Evolutionary conservation across 148 eudicot species (phyloP).

Genomic region (Chenopodium berlandieri): DNA sequence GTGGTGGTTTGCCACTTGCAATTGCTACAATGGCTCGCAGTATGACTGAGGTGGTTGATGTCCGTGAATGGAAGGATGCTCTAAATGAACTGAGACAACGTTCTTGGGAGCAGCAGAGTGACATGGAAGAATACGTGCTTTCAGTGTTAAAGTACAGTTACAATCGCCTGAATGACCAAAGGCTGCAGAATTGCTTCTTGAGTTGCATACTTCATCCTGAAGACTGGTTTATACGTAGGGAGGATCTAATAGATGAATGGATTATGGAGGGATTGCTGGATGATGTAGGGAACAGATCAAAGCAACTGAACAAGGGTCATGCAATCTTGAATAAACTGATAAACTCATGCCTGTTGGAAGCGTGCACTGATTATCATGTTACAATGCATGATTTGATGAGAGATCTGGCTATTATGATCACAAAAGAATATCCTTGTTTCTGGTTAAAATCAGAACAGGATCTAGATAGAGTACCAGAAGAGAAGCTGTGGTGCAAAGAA

Average conservation of each 20-base stretch:
- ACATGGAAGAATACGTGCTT: constrained; percentile 17
- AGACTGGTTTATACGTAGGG: constrained; percentile 17
- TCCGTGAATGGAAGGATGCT: constrained; percentile 16
- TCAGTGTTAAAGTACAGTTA: constrained; percentile 26
- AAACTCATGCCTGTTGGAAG: no score
- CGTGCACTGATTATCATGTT: not conserved
- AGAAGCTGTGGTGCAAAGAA: constrained; percentile 27
- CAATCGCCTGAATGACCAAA: not conserved
- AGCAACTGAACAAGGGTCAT: constrained; percentile 26
- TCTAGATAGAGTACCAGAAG: not conserved
- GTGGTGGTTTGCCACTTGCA: constrained; percentile 25
- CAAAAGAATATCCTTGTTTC: constrained; percentile 6
- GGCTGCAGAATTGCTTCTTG: constrained; percentile 26
- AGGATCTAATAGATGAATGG: constrained; percentile 20
- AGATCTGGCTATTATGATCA: constrained; percentile 10
- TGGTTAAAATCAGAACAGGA: constrained; percentile 12
- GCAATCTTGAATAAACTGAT: constrained; percentile 21
- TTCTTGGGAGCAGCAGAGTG: not conserved
- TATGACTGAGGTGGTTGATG: constrained; percentile 14
- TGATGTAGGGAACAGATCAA: constrained; percentile 7
- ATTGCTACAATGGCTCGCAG: constrained; percentile 15
- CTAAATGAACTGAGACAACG: not conserved
- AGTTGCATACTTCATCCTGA: constrained; percentile 33
- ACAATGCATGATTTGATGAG: constrained; percentile 17
- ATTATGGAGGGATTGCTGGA: constrained; percentile 33